These are phyloP conservation scores for Primulina huaijiensis DNA, from an alignment of 257 asterid species.

Conservation along the genomic window DNA sequence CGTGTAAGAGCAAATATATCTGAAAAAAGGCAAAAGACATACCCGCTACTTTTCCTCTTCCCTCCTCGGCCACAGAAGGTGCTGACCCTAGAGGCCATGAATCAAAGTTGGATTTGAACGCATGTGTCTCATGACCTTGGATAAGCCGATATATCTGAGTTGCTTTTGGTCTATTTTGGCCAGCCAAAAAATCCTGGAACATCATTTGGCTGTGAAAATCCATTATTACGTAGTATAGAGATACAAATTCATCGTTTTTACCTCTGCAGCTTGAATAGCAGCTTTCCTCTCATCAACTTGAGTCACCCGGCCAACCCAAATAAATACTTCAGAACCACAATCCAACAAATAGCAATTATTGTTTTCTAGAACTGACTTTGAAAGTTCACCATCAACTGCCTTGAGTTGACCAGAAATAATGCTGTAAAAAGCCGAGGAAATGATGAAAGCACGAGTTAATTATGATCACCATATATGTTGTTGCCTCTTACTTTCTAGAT, in stretches of 20 bases:
- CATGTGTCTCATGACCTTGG: conserved; percentile 94
- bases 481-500: not conserved
- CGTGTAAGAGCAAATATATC: conserved; percentile 9
- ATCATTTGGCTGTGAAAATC: conserved; percentile 28
- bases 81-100: conserved; percentile 97
- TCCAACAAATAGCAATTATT: conserved; percentile 86
- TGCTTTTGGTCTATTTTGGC: conserved; percentile 91
- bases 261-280: conserved; percentile 93
- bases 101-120: conserved; percentile 88
- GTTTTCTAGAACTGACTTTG: conserved; percentile 84
- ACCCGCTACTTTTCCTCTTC: conserved; percentile 99
- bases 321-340: conserved; percentile 92
- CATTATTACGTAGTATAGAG: conserved; percentile 2
- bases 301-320: conserved; percentile 98
- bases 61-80: conserved; percentile 93
- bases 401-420: conserved; percentile 69
- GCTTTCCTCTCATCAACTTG: conserved; percentile 95
- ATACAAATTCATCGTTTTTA: conserved; percentile 23
- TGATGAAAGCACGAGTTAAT: not conserved
- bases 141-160: conserved; percentile 76
- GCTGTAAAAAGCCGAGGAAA: conserved; percentile 42
- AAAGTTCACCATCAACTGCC: conserved; percentile 72
- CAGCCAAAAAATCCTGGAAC: conserved; percentile 72
- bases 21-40: conserved; percentile 23
- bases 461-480: not conserved